Evolutionary conservation across 1,284 basidiomycete genomes (phyloP), one percentile per base, ranked within the genome.

Genomic region (Cryptococcus sp.): DNA sequence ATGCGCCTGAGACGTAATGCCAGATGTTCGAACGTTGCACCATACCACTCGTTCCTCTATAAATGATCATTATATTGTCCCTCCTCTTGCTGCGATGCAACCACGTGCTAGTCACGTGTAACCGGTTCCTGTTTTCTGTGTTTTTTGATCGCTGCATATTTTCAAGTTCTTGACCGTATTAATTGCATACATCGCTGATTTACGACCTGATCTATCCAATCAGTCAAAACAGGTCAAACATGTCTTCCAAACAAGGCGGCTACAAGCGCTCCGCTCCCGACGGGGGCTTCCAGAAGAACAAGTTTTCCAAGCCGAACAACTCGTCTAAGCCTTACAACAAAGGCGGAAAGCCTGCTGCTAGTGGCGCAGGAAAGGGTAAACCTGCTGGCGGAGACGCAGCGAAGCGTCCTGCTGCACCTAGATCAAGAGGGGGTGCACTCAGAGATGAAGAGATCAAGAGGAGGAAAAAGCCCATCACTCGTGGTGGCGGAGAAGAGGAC

Each of bases 401-500:
- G 6, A 61, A 58, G 47, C 22, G 52, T 26, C 40, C 55, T 23
- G 48, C 62, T 22, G 54, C 51, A 4, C 59, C 58, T 37, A 50
- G 55, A 26, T 34, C 29, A 34, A 34, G 29, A 34, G 29, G 29
- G 29, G 29, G 29, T 10, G 37, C 34, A 20, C 63, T 67, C 37
- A 58, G 57, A 40, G 62, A 61, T 22, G 58, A 66, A 22, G 65
- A 59, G 47, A 54, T 57, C 4, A 60, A 60, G 50, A 59, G 47
- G 43, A 56, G 71, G 39, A 75, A 75, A 63, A 63, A 58, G 39
- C 73, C 71, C 16, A 66, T 75, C 40, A 75, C 73, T 10, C 54
- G 55, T 44, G 71, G 73, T n/a, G 69, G 69, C n/a, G 72, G 66
- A 7, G 70, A 66, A 51, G 69, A 66, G 49, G 67, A 68, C 41